Percentiles rank a stretch among this genome's conserved stretches.
Evolutionary conservation across 2,329 filamentous ascomycete species (phyloP).

Genomic region (Teratosphaeria viscida): DNA sequence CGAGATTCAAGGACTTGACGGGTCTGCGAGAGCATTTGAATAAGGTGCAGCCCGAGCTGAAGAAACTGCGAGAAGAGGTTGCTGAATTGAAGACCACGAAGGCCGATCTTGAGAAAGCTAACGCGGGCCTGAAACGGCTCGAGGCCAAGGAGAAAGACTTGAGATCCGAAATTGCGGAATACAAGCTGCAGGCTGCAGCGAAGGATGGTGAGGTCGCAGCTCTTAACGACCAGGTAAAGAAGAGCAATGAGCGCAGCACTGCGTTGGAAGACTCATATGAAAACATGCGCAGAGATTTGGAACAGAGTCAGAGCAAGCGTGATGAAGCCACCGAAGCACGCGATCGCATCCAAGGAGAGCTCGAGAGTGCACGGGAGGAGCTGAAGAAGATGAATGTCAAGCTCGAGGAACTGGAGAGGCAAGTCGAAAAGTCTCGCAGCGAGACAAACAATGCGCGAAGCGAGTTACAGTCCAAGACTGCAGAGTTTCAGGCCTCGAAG

Average conservation of each 20-base stretch:
- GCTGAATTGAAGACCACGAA: slow-evolving; percentile 62
- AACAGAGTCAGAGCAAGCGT: slow-evolving; percentile 67
- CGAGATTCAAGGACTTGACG: slow-evolving; percentile 76
- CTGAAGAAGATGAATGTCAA: slow-evolving; percentile 45
- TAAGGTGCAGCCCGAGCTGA: slow-evolving; percentile 78
- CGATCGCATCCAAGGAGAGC: slow-evolving; percentile 61
- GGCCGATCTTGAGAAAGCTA: slow-evolving; percentile 58
- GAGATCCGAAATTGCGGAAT: slow-evolving; percentile 58
- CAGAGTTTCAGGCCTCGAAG: slow-evolving; percentile 77
- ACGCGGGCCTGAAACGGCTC: slow-evolving; percentile 57
- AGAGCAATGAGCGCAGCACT: slow-evolving; percentile 60
- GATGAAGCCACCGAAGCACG: slow-evolving; percentile 63
- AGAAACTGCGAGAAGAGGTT: slow-evolving; percentile 66
- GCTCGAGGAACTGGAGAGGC: slow-evolving; percentile 64
- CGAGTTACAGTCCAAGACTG: slow-evolving; percentile 72
- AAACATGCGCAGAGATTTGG: slow-evolving; percentile 63
- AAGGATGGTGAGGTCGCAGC: slow-evolving; percentile 68
- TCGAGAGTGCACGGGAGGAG: slow-evolving; percentile 64
- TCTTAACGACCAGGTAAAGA: slow-evolving; percentile 66
- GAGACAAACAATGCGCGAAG: slow-evolving; percentile 62
- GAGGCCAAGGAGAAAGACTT: slow-evolving; percentile 78
- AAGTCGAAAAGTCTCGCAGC: slow-evolving; percentile 55
- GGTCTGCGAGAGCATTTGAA: slow-evolving; percentile 70
- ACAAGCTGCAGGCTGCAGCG: slow-evolving; percentile 60
- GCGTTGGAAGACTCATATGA: slow-evolving; percentile 72